phyloP scores from a whole-genome alignment of 1,139 yeast genomes.

The Hansenula lynferdii region DNA sequence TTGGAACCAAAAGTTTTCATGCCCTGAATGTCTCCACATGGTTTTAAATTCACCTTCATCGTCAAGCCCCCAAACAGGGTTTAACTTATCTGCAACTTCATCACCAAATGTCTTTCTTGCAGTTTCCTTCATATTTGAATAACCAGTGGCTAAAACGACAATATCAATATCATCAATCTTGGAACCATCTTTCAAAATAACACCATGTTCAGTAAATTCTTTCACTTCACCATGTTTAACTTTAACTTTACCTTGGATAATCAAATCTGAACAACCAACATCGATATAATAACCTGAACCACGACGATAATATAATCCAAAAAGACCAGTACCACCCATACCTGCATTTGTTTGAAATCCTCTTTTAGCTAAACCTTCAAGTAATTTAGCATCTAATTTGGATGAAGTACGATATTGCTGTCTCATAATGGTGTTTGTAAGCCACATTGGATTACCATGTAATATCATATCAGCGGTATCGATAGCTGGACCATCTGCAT shows the following conservation, averaged over 20 bases:
- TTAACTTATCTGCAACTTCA: constrained; percentile 27
- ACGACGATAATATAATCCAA: constrained; percentile 32
- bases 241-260: constrained; percentile 33
- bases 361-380: constrained; percentile 27
- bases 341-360: constrained; percentile 39
- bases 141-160: constrained; percentile 41
- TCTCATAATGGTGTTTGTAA: constrained; percentile 29
- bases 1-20: constrained; percentile 35
- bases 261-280: constrained; percentile 36
- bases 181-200: constrained; percentile 35
- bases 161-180: constrained; percentile 29
- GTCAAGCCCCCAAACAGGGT: constrained; percentile 33
- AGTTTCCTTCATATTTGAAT: constrained; percentile 37
- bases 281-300: constrained; percentile 46
- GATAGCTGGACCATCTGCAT: constrained; percentile 31
- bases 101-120: constrained; percentile 33
- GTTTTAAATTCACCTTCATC: constrained; percentile 33
- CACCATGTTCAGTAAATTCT: constrained; percentile 31
- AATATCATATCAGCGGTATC: constrained; percentile 34
- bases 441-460: constrained; percentile 29
- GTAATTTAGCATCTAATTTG: constrained; percentile 27
- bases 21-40: constrained; percentile 33
- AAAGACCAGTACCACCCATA: constrained; percentile 38
- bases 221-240: constrained; percentile 32
- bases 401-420: constrained; percentile 29